phyloP scores from a whole-genome alignment of 2,329 filamentous ascomycete genomes.

The Aspergillus ibericus region DNA sequence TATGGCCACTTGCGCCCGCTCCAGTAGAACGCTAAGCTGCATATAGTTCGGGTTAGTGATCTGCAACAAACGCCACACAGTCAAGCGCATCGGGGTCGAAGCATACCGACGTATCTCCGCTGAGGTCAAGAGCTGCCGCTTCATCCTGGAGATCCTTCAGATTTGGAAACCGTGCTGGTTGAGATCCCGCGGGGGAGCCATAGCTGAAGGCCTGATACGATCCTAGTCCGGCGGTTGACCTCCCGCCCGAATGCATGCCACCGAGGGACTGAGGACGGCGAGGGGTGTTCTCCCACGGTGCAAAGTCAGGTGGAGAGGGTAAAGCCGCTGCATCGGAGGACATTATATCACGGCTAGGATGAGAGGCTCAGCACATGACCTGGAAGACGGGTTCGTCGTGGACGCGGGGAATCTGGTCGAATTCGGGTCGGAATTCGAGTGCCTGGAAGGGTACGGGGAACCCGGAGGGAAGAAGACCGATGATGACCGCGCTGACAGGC shows the following conservation, averaged over 20 bases:
- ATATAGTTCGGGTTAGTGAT: slow-evolving; percentile 17
- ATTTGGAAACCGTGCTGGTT: slow-evolving; percentile 35
- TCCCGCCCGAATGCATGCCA: slow-evolving; percentile 30
- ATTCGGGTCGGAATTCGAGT: neutral
- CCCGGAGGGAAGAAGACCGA: neutral
- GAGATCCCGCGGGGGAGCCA: slow-evolving; percentile 14
- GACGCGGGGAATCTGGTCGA: slow-evolving; percentile 4
- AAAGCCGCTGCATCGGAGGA: slow-evolving; percentile 39
- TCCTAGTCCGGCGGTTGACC: slow-evolving; percentile 25
- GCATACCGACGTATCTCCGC: slow-evolving; percentile 35
- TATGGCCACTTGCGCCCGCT: slow-evolving; percentile 38
- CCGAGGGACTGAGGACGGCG: slow-evolving; percentile 29
- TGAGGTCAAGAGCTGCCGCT: slow-evolving; percentile 34
- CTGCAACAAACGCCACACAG: neutral
- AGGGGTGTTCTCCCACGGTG: slow-evolving; percentile 32
- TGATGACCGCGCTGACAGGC: neutral
- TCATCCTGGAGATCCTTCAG: slow-evolving; percentile 45
- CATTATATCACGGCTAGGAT: slow-evolving; percentile 32
- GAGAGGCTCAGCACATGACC: slow-evolving; percentile 30
- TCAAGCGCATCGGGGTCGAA: neutral
- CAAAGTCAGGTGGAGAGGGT: slow-evolving; percentile 36
- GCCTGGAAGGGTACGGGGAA: neutral
- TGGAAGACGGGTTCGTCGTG: slow-evolving; percentile 1
- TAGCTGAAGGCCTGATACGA: slow-evolving; percentile 25
- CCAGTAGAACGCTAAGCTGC: slow-evolving; percentile 38